Conservation (phyloP, 2,329 filamentous ascomycete genomes). For the Hypoxylon sp. region DNA sequence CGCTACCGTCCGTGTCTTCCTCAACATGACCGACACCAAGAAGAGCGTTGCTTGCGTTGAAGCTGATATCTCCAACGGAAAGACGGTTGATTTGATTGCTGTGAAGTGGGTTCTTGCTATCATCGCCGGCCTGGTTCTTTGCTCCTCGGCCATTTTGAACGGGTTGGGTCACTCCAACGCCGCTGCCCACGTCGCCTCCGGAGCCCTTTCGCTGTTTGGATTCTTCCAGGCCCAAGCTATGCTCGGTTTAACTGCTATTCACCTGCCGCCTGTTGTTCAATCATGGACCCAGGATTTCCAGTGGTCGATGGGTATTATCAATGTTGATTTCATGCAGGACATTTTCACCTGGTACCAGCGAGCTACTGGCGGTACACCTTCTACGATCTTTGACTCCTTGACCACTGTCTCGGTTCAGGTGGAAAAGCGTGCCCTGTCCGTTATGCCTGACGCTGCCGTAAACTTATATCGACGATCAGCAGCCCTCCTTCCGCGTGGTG, state of each 20-base stretch:
- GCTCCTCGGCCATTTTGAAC: slow-evolving; percentile 84
- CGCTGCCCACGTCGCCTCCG: slow-evolving; percentile 87
- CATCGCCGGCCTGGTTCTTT: slow-evolving; percentile 81
- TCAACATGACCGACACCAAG: slow-evolving; percentile 74
- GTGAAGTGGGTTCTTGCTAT: slow-evolving; percentile 86
- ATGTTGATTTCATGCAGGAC: slow-evolving; percentile 80
- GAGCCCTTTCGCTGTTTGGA: slow-evolving; percentile 85
- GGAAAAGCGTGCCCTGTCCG: slow-evolving; percentile 65
- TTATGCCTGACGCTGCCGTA: slow-evolving; percentile 53
- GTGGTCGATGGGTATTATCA: slow-evolving; percentile 93
- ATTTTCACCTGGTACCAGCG: slow-evolving; percentile 92
- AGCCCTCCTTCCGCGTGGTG: slow-evolving; percentile 51
- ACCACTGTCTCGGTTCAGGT: slow-evolving; percentile 81
- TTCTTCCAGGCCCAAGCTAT: slow-evolving; percentile 92
- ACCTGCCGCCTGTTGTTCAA: slow-evolving; percentile 83
- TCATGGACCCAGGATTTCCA: slow-evolving; percentile 94
- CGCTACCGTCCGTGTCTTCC: slow-evolving; percentile 79
- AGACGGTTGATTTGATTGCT: slow-evolving; percentile 84
- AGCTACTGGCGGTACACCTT: slow-evolving; percentile 83
- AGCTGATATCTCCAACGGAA: slow-evolving; percentile 84
- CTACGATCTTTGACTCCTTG: slow-evolving; percentile 78
- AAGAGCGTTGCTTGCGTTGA: slow-evolving; percentile 82
- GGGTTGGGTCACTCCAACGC: slow-evolving; percentile 89
- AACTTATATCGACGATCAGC: slow-evolving; percentile 52
- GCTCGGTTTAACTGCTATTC: slow-evolving; percentile 81